Conservation (phyloP, 768 basidiomycete genomes). For the Astraeus odoratus region DNA sequence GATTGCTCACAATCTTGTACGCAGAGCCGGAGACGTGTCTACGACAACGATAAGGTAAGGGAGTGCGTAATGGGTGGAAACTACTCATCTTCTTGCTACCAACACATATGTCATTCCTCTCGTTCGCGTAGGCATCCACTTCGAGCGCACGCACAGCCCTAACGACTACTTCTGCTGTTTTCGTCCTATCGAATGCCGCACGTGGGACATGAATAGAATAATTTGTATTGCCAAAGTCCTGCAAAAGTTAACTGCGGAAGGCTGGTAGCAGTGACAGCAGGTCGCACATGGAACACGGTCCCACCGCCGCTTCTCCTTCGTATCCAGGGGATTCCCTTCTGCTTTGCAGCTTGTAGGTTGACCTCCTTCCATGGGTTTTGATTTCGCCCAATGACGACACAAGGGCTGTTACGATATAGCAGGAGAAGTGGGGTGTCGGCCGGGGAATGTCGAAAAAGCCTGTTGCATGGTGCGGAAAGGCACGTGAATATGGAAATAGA, state of each 20-base stretch:
- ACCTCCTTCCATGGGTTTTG: slow-evolving; percentile 99
- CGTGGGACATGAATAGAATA: slow-evolving; percentile 92
- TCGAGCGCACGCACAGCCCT: slow-evolving; percentile 72
- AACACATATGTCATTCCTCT: slow-evolving; percentile 87
- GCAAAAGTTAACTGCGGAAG: neutral
- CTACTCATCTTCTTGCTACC: slow-evolving; percentile 80
- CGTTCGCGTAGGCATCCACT: slow-evolving; percentile 74
- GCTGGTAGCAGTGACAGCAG: neutral
- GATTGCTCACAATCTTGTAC: slow-evolving; percentile 85
- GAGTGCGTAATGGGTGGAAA: neutral
- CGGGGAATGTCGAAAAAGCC: slow-evolving; percentile 76
- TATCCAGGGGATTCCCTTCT: slow-evolving; percentile 63
- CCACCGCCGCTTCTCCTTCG: slow-evolving; percentile 89
- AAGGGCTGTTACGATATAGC: slow-evolving; percentile 81
- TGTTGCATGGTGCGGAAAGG: slow-evolving; percentile 16
- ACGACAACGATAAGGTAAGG: slow-evolving; percentile 7
- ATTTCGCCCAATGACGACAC: slow-evolving; percentile 90
- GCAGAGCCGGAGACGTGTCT: slow-evolving; percentile 92
- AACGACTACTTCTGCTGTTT: slow-evolving; percentile 71
- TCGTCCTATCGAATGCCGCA: slow-evolving; percentile 66
- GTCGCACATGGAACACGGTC: slow-evolving; percentile 88
- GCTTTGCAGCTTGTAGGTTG: slow-evolving; percentile 55
- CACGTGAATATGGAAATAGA: neutral
- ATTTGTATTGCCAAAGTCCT: slow-evolving; percentile 98
- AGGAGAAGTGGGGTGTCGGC: slow-evolving; percentile 67